Percentiles rank a stretch among this genome's conserved stretches.
Evolutionary conservation across 345 rosid species (phyloP).

Genomic region (Hibiscus trionum): DNA sequence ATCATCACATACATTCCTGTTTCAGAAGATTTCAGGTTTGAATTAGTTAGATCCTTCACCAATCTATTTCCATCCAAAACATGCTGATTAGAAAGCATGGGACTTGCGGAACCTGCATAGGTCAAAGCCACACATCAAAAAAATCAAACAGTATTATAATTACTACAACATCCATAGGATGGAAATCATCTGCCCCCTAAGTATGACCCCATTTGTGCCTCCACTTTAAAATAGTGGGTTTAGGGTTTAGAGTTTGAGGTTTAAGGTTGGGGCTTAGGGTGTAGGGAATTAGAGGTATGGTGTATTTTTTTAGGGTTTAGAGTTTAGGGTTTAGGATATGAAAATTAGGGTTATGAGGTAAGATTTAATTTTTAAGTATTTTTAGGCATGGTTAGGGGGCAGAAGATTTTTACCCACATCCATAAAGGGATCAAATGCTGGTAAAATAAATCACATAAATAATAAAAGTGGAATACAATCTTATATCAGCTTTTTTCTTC

Average conservation of each 20-base stretch:
- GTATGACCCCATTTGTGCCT: too few species aligned
- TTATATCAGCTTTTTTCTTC: neutral
- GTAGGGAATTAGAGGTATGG: too few species aligned
- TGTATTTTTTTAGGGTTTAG: too few species aligned
- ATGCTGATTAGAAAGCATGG: conserved; percentile 68
- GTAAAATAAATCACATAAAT: neutral
- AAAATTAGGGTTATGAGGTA: too few species aligned
- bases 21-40: conserved; percentile 33
- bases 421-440: neutral
- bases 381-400: too few species aligned
- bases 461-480: neutral
- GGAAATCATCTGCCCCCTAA: too few species aligned
- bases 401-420: too few species aligned
- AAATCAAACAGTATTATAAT: neutral
- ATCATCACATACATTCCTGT: conserved; percentile 47
- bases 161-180: neutral
- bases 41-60: conserved; percentile 44
- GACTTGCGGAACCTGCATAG: conserved; percentile 70
- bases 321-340: too few species aligned
- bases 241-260: too few species aligned
- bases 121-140: neutral
- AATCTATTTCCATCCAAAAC: conserved; percentile 56
- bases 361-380: too few species aligned
- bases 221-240: too few species aligned
- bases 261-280: too few species aligned